Conservation (phyloP, 148 eudicot genomes). For the Rhododendron ferrugineum region DNA sequence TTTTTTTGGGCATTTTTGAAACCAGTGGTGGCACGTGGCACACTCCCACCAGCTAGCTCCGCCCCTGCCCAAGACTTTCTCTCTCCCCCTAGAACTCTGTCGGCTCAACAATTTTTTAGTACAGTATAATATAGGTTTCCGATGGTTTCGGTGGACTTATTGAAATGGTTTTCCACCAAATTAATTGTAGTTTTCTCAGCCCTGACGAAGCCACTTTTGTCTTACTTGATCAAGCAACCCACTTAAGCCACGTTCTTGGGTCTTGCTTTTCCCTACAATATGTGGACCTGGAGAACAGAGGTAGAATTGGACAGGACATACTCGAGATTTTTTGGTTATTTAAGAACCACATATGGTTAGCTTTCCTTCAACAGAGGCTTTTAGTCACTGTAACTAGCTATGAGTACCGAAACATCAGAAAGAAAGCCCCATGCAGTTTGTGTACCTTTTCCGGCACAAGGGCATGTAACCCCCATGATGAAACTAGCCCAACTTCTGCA, state of each 20-base stretch:
- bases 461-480: neutral
- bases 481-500: conserved; percentile 1
- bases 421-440: conserved; percentile 5
- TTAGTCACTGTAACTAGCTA: neutral
- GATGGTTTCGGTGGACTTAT: too few species aligned
- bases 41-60: too few species aligned
- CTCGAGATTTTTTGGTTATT: neutral
- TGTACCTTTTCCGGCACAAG: conserved; percentile 6
- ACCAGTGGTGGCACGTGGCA: too few species aligned
- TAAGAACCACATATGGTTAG: neutral
- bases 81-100: too few species aligned
- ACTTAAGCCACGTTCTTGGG: neutral
- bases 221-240: too few species aligned
- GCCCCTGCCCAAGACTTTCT: too few species aligned
- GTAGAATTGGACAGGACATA: neutral
- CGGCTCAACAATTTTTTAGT: too few species aligned
- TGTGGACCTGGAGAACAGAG: neutral
- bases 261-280: neutral
- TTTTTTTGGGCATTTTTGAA: too few species aligned
- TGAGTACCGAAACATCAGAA: neutral
- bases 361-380: neutral
- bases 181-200: too few species aligned
- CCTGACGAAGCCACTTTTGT: too few species aligned
- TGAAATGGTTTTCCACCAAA: too few species aligned
- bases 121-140: too few species aligned